phyloP scores from a whole-genome alignment of 768 basidiomycete genomes.

The Serendipita sp. region DNA sequence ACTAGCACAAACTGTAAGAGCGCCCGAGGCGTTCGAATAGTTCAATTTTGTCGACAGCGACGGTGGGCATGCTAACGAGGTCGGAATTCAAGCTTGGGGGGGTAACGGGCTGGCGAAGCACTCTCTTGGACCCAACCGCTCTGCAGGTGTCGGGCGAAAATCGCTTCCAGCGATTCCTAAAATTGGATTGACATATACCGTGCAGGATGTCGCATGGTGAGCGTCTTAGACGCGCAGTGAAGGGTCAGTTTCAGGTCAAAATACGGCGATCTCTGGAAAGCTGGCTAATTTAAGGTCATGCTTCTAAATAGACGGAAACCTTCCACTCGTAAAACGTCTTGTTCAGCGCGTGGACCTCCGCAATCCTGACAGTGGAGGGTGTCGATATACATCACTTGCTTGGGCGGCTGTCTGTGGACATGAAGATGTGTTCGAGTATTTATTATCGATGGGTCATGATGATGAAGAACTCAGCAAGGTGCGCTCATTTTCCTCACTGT shows the following conservation, averaged over 20 bases:
- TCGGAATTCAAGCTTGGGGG: not conserved
- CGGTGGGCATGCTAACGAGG: constrained; percentile 60
- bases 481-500: constrained; percentile 19
- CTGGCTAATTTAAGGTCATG: constrained; percentile 11
- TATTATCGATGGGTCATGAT: constrained; percentile 75
- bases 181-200: constrained; percentile 19
- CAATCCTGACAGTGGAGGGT: constrained; percentile 65
- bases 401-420: constrained; percentile 84
- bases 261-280: constrained; percentile 6
- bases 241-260: constrained; percentile 31
- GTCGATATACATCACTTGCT: constrained; percentile 72
- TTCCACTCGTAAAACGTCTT: constrained; percentile 81
- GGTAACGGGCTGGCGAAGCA: not conserved
- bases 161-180: not conserved
- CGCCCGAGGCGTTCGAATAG: constrained; percentile 76
- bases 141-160: not conserved
- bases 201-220: constrained; percentile 71
- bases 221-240: constrained; percentile 63
- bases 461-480: constrained; percentile 87
- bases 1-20: constrained; percentile 48
- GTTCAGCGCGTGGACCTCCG: constrained; percentile 77
- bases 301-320: constrained; percentile 73
- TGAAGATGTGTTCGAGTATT: constrained; percentile 86
- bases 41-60: constrained; percentile 90
- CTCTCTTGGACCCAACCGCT: not conserved